Percentiles rank a stretch among this genome's conserved stretches.
phyloP scores from a whole-genome alignment of 805 yeast species.

The Saccharomycopsis sp. region DNA sequence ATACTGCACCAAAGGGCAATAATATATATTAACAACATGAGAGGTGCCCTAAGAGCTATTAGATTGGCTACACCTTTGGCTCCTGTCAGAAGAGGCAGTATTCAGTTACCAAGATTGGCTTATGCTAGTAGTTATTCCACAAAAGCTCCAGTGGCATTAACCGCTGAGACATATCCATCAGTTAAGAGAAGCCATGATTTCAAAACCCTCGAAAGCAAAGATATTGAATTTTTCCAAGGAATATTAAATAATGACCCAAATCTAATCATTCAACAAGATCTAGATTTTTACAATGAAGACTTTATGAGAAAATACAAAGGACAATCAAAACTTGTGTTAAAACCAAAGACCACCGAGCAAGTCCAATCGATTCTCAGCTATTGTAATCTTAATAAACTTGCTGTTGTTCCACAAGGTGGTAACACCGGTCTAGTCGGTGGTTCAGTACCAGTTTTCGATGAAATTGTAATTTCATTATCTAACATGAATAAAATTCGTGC shows the following conservation, averaged over 20 bases:
- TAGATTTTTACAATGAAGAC: slow-evolving; percentile 74
- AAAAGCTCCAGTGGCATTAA: slow-evolving; percentile 39
- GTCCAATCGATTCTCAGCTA: slow-evolving; percentile 69
- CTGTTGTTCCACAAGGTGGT: slow-evolving; percentile 96
- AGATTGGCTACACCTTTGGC: neutral
- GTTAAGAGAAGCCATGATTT: slow-evolving; percentile 45
- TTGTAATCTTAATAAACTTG: slow-evolving; percentile 69
- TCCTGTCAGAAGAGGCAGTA: neutral
- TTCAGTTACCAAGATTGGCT: neutral
- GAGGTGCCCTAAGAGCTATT: too few species aligned
- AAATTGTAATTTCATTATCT: slow-evolving; percentile 65
- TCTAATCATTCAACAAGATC: slow-evolving; percentile 47
- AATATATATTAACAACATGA: too few species aligned
- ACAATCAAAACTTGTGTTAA: slow-evolving; percentile 71
- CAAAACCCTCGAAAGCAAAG: slow-evolving; percentile 46
- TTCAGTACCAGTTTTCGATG: slow-evolving; percentile 87
- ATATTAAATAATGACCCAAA: slow-evolving; percentile 46
- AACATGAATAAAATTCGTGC: slow-evolving; percentile 71
- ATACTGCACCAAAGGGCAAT: too few species aligned
- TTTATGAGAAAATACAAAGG: slow-evolving; percentile 94
- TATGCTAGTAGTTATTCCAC: neutral
- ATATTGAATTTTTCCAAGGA: slow-evolving; percentile 52
- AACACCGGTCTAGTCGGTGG: slow-evolving; percentile 97
- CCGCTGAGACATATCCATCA: slow-evolving; percentile 63
- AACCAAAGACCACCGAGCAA: slow-evolving; percentile 76